A percentile compares a stretch with the other conserved stretches of the same genome.
Evolutionary conservation across 2,329 filamentous ascomycete species (phyloP).

Genomic region (Trichoderma sp.): DNA sequence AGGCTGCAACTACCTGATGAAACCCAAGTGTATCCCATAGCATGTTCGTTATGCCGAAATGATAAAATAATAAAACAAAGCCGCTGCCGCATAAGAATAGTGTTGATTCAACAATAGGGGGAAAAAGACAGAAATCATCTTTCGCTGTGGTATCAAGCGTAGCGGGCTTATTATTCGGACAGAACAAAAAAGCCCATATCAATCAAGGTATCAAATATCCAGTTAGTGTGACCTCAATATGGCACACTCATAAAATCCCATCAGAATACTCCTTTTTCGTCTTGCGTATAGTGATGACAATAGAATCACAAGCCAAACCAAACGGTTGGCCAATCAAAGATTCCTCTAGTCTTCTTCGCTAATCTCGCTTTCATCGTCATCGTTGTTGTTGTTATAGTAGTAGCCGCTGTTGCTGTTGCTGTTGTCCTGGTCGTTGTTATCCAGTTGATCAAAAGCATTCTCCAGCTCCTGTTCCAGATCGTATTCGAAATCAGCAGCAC

Average conservation of each 20-base stretch:
- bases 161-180: not conserved
- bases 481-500: constrained; percentile 40
- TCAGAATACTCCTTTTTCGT: not conserved
- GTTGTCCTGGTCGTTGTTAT: constrained; percentile 53
- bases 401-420: constrained; percentile 36
- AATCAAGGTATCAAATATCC: not conserved
- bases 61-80: not conserved
- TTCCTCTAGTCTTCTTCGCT: constrained; percentile 63
- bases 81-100: not conserved
- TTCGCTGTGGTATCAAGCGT: constrained; percentile 19
- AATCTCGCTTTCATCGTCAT: constrained; percentile 66
- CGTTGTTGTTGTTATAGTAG: constrained; percentile 34
- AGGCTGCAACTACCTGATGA: not conserved
- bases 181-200: not conserved
- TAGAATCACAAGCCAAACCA: not conserved
- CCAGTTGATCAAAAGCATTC: constrained; percentile 56
- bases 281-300: not conserved
- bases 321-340: not conserved
- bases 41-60: not conserved
- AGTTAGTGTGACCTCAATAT: not conserved
- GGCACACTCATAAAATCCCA: not conserved
- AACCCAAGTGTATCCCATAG: constrained; percentile 30
- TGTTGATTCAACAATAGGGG: too few relatives aligned
- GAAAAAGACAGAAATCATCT: not conserved
- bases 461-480: constrained; percentile 58